Conservation (phyloP, 169 alveolate species). For the Babesia bigemina region DNA sequence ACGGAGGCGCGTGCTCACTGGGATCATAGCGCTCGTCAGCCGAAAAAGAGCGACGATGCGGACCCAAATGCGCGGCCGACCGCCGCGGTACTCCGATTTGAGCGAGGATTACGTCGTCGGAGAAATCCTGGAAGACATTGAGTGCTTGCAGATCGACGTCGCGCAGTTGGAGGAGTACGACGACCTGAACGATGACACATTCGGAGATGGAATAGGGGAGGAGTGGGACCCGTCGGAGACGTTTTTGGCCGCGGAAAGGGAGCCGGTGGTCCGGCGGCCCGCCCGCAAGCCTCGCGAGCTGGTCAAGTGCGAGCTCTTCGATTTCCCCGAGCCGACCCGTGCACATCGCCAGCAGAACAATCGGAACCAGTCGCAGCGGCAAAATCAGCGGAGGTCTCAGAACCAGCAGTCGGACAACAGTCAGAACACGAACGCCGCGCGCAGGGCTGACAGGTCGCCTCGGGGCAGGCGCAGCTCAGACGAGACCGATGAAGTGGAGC, state of each 20-base stretch:
- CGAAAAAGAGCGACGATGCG: constrained; percentile 25
- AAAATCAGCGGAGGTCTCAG: not conserved
- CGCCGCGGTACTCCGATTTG: constrained; percentile 1
- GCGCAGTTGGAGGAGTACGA: constrained; percentile 23
- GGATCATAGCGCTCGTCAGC: not conserved
- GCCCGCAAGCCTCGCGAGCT: constrained; percentile 31
- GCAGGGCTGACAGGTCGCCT: not conserved
- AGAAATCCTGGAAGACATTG: constrained; percentile 69
- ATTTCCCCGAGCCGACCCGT: constrained; percentile 17
- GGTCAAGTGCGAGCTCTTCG: constrained; percentile 57
- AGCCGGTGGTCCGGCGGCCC: not conserved
- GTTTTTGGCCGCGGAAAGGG: constrained; percentile 57
- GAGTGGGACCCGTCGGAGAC: constrained; percentile 70
- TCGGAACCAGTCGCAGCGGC: too few species aligned
- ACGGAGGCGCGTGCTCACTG: not conserved
- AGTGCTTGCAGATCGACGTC: constrained; percentile 50
- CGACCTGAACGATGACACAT: constrained; percentile 63
- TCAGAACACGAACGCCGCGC: not conserved
- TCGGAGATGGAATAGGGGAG: constrained; percentile 50
- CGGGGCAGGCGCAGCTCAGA: not conserved
- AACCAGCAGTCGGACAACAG: not conserved
- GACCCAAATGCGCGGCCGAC: not conserved
- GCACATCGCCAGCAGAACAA: not conserved
- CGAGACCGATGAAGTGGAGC: constrained; percentile 12
- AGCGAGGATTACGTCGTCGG: constrained; percentile 55